These are phyloP conservation scores for Salix udensis DNA, from an alignment of 345 rosid species.

Conservation along the genomic window DNA sequence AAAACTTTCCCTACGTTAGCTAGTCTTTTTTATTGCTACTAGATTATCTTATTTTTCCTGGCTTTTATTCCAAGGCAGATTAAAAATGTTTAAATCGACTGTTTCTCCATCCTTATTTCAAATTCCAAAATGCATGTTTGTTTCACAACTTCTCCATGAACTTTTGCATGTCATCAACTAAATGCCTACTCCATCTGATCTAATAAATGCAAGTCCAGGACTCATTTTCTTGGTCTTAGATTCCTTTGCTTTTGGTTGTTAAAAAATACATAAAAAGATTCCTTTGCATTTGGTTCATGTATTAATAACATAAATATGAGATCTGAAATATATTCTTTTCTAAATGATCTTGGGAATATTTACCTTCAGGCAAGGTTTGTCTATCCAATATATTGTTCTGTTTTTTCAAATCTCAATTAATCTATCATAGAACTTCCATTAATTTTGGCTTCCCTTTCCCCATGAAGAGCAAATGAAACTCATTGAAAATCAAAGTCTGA, in stretches of 20 bases:
- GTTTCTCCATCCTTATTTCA: neutral
- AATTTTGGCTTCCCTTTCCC: neutral
- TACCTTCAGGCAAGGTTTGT: neutral
- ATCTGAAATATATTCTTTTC: neutral
- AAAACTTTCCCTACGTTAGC: neutral
- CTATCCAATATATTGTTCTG: neutral
- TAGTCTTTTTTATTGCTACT: neutral
- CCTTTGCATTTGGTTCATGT: neutral
- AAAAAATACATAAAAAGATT: too few species aligned
- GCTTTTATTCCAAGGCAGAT: neutral
- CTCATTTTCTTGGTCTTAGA: neutral
- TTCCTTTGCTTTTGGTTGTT: neutral
- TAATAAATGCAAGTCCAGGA: neutral
- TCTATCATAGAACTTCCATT: neutral
- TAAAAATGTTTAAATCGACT: neutral
- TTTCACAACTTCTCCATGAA: neutral
- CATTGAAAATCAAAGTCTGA: neutral
- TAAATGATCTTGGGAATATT: neutral
- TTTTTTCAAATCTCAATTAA: neutral
- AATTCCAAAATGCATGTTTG: neutral
- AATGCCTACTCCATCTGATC: neutral
- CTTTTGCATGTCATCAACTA: neutral
- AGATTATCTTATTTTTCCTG: neutral
- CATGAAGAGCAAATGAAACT: neutral
- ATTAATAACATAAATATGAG: neutral